A percentile compares a stretch with the other conserved stretches of the same genome.
Evolutionary conservation across 1,284 basidiomycete species (phyloP).

Genomic region (Austroboletus novae-zelandiae): DNA sequence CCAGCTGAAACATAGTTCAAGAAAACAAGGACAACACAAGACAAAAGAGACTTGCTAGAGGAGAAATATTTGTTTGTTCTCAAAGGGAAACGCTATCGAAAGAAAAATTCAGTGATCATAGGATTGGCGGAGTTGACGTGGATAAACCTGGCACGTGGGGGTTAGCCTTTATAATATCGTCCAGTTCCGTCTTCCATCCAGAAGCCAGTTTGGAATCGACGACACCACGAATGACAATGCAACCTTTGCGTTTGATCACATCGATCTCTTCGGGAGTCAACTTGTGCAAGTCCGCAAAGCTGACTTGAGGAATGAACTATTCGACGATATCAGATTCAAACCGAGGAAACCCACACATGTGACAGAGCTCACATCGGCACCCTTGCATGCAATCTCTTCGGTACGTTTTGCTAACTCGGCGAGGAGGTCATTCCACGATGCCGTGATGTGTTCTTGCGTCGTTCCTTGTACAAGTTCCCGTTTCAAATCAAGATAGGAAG

Average conservation of each 20-base stretch:
- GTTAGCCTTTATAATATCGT: conserved; percentile 57
- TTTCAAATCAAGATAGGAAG: conserved; percentile 55
- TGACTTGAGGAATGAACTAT: conserved; percentile 56
- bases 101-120: not conserved
- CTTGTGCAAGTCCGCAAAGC: conserved; percentile 51
- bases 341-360: not conserved
- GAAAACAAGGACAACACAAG: not conserved
- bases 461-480: conserved; percentile 50
- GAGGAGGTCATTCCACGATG: conserved; percentile 59
- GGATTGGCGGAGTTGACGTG: not conserved
- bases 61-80: conserved; percentile 70
- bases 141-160: conserved; percentile 48
- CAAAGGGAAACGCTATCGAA: conserved; percentile 47
- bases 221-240: conserved; percentile 59
- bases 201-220: conserved; percentile 54
- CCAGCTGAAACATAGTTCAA: conserved; percentile 45
- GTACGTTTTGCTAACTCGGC: conserved; percentile 46
- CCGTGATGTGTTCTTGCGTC: conserved; percentile 46
- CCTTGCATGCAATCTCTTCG: conserved; percentile 43
- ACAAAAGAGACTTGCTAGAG: conserved; percentile 52
- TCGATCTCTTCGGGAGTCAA: conserved; percentile 47
- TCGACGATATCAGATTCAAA: not conserved
- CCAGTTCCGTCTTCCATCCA: conserved; percentile 55
- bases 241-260: conserved; percentile 54
- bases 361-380: conserved; percentile 44